Base-by-base conservation (phyloP, 371 early-diverging fungal species). In the Haplosporangium sp. region DNA sequence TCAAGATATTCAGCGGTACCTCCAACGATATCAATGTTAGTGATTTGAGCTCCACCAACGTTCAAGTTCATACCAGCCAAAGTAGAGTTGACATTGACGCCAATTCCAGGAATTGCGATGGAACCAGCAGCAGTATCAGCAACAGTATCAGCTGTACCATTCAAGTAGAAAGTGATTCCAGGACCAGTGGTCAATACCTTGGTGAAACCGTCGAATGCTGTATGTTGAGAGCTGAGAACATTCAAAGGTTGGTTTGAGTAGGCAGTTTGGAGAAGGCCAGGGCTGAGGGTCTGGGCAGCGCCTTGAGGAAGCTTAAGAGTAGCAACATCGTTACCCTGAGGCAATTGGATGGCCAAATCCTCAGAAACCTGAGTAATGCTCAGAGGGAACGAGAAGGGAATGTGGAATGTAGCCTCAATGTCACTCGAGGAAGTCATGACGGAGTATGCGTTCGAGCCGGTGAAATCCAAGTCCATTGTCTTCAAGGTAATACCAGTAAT, bases 361-460 rank as follows among this genome's bases (percentile, higher is more conserved):
- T 88, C 86, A 65, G 84, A 74, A 44, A 89, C 69, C 52, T 82
- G 79, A 40, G 75, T 68, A 56, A 90, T 77, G 73, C 77, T 77
- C 64, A 87, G 71, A 50, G 89, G 88, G 87, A 89, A 87, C 19
- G 88, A 84, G 40, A 89, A 89, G 3, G 91, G 89, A 70, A 77
- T 87, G 71, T 89, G 77, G 65, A 86, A 84, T 38, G 74, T 83
- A 48, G 88, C 84, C 59, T 87, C 86, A 48, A 87, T 84, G 60
- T 84, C 62, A 58, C 77, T 84, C 19, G 89, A 89, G 13, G 87
- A 84, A 11, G 85, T 83, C 62, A 77, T 67, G 55, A 88, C 85
- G 55, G 77, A 77, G 77, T 88, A 89, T 52, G 84, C 82, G 67
- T 84, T 75, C 20, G 60, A 17, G 5, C 85, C 85, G 37, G 89